Base-by-base conservation (phyloP, 2,329 filamentous ascomycete genomes). In the Diaporthe sp. region DNA sequence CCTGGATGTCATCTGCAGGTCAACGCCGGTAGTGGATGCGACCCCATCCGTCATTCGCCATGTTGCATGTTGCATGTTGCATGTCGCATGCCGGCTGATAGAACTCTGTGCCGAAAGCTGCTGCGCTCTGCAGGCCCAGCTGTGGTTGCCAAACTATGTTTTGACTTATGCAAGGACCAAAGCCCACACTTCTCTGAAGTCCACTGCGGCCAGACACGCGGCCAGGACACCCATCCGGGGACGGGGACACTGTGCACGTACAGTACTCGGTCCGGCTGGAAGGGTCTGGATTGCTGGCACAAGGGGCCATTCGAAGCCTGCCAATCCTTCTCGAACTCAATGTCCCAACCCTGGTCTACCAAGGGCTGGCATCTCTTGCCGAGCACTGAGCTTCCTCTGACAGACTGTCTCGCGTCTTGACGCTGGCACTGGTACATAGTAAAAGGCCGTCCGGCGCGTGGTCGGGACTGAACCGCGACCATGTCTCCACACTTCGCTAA, bases 181-280 rank as follows among this genome's bases (percentile, higher is more conserved):
- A 42, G 49, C 39, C 49, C 58, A 63, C 71, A 55, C 22, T 47
- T 65, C n/a, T 34, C 47, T 34, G 37, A 73, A 53, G 72, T 37
- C 73, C 61, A 17, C 76, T 77, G 76, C 76, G 76, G 76, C 76
- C 76, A 58, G 63, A 76, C 49, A 72, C 60, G 75, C 75, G 75
- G 61, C 75, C 75, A 60, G 58, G 51, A 63, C 73, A 63, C 51
- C 75, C 75, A 67, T 42, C 42, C 37, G 25, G 34, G 55, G 49
- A 25, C 28, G 25, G 34, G 55, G 49, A 25, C 28, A 51, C 49
- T 55, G 47, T 63, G 44, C 49, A 61, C 51, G 71, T 37, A 60
- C 58, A 34, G 71, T 55, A 60, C 37, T n/a, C 22, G 47, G 44
- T 28, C 47, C 39, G 34, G 25, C 49, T 44, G 60, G 71, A n/a